Percentiles rank a stretch among this genome's conserved stretches.
phyloP scores from a whole-genome alignment of 1,139 yeast species.

The Geotrichum histeridarum region DNA sequence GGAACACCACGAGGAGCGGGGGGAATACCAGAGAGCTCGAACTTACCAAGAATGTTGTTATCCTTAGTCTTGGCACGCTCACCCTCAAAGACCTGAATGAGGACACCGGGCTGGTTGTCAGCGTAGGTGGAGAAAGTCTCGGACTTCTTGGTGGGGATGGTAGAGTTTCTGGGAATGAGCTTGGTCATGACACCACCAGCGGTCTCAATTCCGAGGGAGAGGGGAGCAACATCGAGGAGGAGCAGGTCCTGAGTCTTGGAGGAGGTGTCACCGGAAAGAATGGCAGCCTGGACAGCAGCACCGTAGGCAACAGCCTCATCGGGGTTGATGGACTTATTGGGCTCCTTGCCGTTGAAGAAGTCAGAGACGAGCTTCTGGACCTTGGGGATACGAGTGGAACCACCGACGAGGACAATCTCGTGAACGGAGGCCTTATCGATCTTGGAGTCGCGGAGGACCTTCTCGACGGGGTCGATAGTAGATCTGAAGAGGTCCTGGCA shows the following conservation, averaged over 20 bases:
- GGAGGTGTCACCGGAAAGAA: constrained; percentile 82
- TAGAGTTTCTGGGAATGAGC: constrained; percentile 85
- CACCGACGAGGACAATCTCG: constrained; percentile 98
- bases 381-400: constrained; percentile 99
- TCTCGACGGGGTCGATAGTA: constrained; percentile 95
- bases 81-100: constrained; percentile 90
- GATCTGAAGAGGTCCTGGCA: constrained; percentile 94
- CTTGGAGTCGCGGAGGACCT: constrained; percentile 94
- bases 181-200: constrained; percentile 95
- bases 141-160: constrained; percentile 89
- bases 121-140: constrained; percentile 88
- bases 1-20: constrained; percentile 97
- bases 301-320: constrained; percentile 99
- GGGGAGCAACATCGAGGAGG: constrained; percentile 79
- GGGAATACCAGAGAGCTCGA: constrained; percentile 86
- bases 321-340: constrained; percentile 83
- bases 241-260: constrained; percentile 77
- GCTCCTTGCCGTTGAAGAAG: constrained; percentile 96
- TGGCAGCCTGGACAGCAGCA: constrained; percentile 98
- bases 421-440: constrained; percentile 81
- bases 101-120: constrained; percentile 92
- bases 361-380: constrained; percentile 95
- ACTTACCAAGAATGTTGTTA: constrained; percentile 90
- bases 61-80: constrained; percentile 91
- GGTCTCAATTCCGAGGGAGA: constrained; percentile 87